Percentiles rank a stretch among this genome's conserved stretches.
Conservation (phyloP, 169 alveolate genomes). For the Plasmodium gallinaceum region DNA sequence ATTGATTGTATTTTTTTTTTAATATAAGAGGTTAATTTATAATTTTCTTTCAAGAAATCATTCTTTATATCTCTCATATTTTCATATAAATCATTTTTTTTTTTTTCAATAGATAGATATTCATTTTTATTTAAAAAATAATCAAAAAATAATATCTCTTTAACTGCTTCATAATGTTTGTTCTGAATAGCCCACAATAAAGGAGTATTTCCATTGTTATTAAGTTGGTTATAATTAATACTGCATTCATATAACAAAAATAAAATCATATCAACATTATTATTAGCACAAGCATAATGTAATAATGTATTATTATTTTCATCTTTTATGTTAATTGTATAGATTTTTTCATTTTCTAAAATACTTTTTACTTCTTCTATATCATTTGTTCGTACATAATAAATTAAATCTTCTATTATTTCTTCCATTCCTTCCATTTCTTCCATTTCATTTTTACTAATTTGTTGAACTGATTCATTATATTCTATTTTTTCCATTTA, state of each 20-base stretch:
- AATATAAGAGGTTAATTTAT: conserved; percentile 1
- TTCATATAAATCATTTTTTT: conserved; percentile 42
- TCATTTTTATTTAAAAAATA: conserved; percentile 77
- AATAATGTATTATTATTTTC: conserved; percentile 80
- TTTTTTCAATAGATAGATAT: conserved; percentile 41
- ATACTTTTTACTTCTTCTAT: conserved; percentile 46
- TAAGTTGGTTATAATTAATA: conserved; percentile 77
- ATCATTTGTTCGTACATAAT: conserved; percentile 57
- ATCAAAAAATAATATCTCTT: conserved; percentile 79
- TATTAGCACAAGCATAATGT: conserved; percentile 85
- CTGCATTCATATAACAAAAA: conserved; percentile 80
- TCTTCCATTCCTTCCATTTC: conserved; percentile 1
- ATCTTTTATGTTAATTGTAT: conserved; percentile 44
- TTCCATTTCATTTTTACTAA: not conserved
- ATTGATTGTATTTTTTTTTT: conserved; percentile 49
- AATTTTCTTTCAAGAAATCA: conserved; percentile 8
- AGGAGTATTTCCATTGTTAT: conserved; percentile 84
- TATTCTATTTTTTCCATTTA: no score
- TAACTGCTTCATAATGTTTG: conserved; percentile 79
- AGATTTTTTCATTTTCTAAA: conserved; percentile 47
- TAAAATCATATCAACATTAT: conserved; percentile 78
- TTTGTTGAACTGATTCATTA: no score
- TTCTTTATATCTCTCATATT: conserved; percentile 13
- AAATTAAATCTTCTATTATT: conserved; percentile 51
- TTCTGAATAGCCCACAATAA: conserved; percentile 86